Base-by-base conservation (phyloP, 148 eudicot genomes). In the Rhododendron williamsianum region DNA sequence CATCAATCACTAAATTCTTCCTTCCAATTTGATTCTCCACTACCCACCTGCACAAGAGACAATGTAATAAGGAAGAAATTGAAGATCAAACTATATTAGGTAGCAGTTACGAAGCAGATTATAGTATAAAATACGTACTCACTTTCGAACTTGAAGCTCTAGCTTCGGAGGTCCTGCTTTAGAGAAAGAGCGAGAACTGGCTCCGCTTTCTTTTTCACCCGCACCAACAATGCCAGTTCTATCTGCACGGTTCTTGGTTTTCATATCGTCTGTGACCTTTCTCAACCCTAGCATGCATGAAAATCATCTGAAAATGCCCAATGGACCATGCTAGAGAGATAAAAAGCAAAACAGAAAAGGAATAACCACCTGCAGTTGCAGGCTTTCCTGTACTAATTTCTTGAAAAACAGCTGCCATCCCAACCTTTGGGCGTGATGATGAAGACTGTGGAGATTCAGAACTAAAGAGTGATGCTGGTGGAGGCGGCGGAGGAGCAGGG, bases 131-230 rank as follows among this genome's bases (percentile, higher is more conserved):
- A 83, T 19, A 9, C n/a, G 21, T 84, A 91, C 98, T 94, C 87
- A 97, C 99, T 97, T 97, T 45, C 98, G 96, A 88, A 97, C 93
- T 86, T 92, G 98, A 87, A 97, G 98, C 94, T 97, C 99, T 41
- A 97, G 88, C 89, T 95, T 97, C 10, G 99, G 98, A 82, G 98
- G 93, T 56, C 93, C 98, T 35, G 92, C 81, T 90, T 94, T 97
- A 63, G 98, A 86, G 91, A 89, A 83, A 88, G 93, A 89, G 19
- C 92, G 80, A 30, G 94, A 76, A 81, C 80, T 86, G 36, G 21
- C 86, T 83, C 91, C 90, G 36, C 77, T 43, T 86, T 91, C 96
- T 84, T 95, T 97, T 86, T 90, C 99, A 83, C 21, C 86, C 54
- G 91, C 90, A 90, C 86, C 86, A 54, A 95, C 99, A 89, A 90